Percentiles rank a stretch among this genome's conserved stretches.
Conservation (phyloP, 352 stramenopile species). For the Phytophthora sojae region DNA sequence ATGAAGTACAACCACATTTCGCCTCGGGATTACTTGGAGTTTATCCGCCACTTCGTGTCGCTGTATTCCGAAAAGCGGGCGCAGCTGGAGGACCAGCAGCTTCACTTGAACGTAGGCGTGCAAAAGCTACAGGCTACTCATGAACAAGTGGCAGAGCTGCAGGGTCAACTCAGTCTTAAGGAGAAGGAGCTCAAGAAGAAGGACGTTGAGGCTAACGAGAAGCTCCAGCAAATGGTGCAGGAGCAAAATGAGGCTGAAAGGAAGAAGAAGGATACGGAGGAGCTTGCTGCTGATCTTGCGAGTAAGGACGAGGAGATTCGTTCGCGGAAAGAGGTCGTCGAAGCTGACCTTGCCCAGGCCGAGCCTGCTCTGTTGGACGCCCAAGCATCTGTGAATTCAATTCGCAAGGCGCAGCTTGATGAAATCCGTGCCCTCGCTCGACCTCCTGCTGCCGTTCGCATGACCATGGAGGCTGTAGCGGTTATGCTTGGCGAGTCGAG, state of each 20-base stretch:
- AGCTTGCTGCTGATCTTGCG: slow-evolving; percentile 95
- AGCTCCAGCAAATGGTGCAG: slow-evolving; percentile 99
- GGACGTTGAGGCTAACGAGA: slow-evolving; percentile 97
- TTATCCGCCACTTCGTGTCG: slow-evolving; percentile 91
- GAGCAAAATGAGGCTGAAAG: slow-evolving; percentile 98
- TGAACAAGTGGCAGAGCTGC: slow-evolving; percentile 95
- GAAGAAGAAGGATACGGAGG: slow-evolving; percentile 96
- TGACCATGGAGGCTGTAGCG: slow-evolving; percentile 97
- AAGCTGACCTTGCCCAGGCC: slow-evolving; percentile 97
- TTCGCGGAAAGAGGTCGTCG: slow-evolving; percentile 94
- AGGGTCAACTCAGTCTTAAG: slow-evolving; percentile 94
- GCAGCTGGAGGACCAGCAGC: slow-evolving; percentile 95
- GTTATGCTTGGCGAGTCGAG: slow-evolving; percentile 98
- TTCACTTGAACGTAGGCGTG: slow-evolving; percentile 99
- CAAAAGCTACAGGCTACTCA: slow-evolving; percentile 98
- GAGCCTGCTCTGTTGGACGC: slow-evolving; percentile 98
- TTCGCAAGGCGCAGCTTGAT: slow-evolving; percentile 99
- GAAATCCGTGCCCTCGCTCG: slow-evolving; percentile 97
- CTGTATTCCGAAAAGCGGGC: slow-evolving; percentile 93
- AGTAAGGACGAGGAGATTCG: slow-evolving; percentile 97
- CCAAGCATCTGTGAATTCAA: slow-evolving; percentile 97
- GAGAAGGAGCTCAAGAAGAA: slow-evolving; percentile 96
- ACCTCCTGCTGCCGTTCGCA: slow-evolving; percentile 96
- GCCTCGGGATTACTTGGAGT: slow-evolving; percentile 93
- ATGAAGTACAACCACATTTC: slow-evolving; percentile 92